Evolutionary conservation across 345 rosid species (phyloP).

Genomic region (Melastoma malabathricum): DNA sequence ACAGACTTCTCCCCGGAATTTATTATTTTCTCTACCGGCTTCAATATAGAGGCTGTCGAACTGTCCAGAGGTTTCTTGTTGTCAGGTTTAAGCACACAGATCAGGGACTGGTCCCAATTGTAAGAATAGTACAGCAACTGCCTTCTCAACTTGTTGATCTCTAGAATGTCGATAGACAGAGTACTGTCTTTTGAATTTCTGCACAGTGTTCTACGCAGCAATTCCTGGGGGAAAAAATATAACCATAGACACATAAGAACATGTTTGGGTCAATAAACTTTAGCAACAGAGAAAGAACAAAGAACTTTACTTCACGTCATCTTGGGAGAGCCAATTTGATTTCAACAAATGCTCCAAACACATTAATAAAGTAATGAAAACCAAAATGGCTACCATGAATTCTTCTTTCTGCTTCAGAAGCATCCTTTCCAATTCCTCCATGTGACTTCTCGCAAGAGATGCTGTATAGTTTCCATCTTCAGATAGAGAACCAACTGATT

Average conservation of each 20-base stretch:
- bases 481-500: no score
- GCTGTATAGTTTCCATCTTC: not conserved
- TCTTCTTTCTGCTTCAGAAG: constrained; percentile 60
- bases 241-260: no score
- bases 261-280: no score
- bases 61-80: constrained; percentile 28
- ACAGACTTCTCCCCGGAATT: constrained; percentile 1
- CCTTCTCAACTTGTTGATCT: constrained; percentile 65
- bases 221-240: constrained; percentile 27
- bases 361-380: not conserved
- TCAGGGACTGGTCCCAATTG: constrained; percentile 76
- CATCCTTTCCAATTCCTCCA: constrained; percentile 43
- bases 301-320: not conserved
- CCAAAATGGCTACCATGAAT: constrained; percentile 41
- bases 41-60: constrained; percentile 9
- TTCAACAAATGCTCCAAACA: no score
- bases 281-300: not conserved
- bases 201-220: constrained; percentile 25
- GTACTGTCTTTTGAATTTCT: constrained; percentile 33
- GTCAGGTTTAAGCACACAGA: constrained; percentile 36
- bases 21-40: not conserved
- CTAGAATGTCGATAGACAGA: constrained; percentile 65
- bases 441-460: no score
- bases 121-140: constrained; percentile 62
- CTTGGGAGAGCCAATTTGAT: no score